A percentile compares a stretch with the other conserved stretches of the same genome.
phyloP scores from a whole-genome alignment of 176 grass and related monocot genomes.

The Phragmites australis region DNA sequence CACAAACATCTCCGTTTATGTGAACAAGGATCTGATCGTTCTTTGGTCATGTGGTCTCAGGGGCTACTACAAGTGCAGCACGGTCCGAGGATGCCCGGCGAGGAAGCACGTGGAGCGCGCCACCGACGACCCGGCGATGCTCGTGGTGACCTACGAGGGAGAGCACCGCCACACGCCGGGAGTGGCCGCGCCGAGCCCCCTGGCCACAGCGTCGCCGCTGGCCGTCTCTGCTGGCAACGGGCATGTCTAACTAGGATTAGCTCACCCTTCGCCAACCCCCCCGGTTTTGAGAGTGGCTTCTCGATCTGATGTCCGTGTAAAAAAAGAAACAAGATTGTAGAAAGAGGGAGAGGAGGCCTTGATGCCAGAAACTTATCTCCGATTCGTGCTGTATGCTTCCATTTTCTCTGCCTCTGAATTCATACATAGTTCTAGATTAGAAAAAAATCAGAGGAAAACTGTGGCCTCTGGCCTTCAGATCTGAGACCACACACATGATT shows the following conservation, averaged over 20 bases:
- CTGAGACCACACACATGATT: neutral
- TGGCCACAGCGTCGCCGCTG: neutral
- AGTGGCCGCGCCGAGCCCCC: neutral
- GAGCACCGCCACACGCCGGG: slow-evolving; percentile 76
- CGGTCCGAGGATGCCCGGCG: slow-evolving; percentile 69
- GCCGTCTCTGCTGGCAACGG: slow-evolving; percentile 41
- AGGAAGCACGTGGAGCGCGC: slow-evolving; percentile 98
- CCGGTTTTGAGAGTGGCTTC: neutral
- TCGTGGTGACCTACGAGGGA: slow-evolving; percentile 93
- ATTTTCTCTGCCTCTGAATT: neutral
- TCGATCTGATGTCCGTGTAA: slow-evolving; percentile 45
- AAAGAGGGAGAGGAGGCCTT: slow-evolving; percentile 28
- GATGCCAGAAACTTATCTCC: slow-evolving; percentile 1
- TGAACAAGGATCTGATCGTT: neutral
- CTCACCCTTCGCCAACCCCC: neutral
- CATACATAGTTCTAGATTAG: no score
- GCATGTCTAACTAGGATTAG: slow-evolving; percentile 9
- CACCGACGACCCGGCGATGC: slow-evolving; percentile 86
- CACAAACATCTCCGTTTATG: no score
- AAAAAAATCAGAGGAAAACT: neutral
- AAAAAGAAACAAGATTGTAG: slow-evolving; percentile 48
- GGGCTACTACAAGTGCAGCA: slow-evolving; percentile 99
- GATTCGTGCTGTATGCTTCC: neutral
- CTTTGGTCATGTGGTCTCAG: neutral
- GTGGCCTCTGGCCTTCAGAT: neutral